Base-by-base conservation (phyloP, 768 basidiomycete genomes). In the Pleurotus citrinopileatus region DNA sequence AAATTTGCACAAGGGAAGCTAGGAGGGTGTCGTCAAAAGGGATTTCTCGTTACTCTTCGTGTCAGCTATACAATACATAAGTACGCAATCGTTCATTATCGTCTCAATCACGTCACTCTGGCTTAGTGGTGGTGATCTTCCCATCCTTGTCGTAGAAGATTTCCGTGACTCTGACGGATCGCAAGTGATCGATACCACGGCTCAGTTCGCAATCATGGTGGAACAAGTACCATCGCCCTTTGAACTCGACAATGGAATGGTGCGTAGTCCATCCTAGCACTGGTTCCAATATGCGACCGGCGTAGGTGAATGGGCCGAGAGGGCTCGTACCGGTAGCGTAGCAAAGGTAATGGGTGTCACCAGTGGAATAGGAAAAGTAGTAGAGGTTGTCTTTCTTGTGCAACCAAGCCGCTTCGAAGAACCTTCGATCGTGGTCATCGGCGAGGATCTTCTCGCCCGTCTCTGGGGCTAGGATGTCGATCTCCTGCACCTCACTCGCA, bases 381-480 rank as follows among this genome's bases (percentile, higher is more conserved):
- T 63, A 63, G 17, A 55, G 46, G 20, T 56, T 60, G 26, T 56
- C 54, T n/a, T 55, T 38, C 46, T 63, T 63, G 50, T 63, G 61
- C 60, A 63, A 38, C 61, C 61, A 63, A 20, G 59, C 60, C 3
- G 61, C 61, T 52, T 63, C 61, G 42, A 63, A 63, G 60, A 63
- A 63, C 40, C 61, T 52, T 47, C 60, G 56, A 37, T 60, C 61
- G 40, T 63, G 61, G 55, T 63, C 61, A 12, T 54, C 55, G 4
- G 61, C 60, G n/a, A 57, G 53, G 13, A 63, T 28, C 19, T 57
- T 48, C 50, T 60, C 54, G 7, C 45, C 45, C 20, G 57, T 58
- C 44, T 44, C 60, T 6, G 57, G 59, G 28, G 57, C 61, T 17
- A 55, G 53, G 45, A 63, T 63, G 34, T 55, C 52, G 19, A 63